Evolutionary conservation across 148 eudicot genomes (phyloP), one percentile per base, ranked within the genome.

Genomic region (Rhododendron mucronatum): DNA sequence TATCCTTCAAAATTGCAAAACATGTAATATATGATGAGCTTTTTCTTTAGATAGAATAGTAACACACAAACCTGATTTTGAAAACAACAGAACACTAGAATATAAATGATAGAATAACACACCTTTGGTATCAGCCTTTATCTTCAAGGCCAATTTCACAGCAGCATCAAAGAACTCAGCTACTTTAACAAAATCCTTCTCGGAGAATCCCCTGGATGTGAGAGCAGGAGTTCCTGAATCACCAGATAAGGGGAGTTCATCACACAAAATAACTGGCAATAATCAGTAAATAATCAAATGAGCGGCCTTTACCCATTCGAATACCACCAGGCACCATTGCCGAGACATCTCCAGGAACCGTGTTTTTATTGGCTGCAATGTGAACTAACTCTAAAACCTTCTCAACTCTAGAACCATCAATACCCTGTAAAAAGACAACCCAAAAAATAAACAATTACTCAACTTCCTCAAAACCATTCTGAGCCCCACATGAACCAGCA

Each of bases 301-400:
- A 76, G 51, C 57, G 30, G n/a, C 14, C 5, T 84, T 84, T 91
- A 97, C 99, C 99, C 99, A 97, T 97, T 77, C 99, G 90, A 88
- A 97, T 97, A 87, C 99, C 99, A 91, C 99, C 99, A 71, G 99
- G 99, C 83, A 97, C 98, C 99, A 96, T 96, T 86, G 99, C 99
- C 80, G 99, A 96, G 76, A 96, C 99, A 88, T 96, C 99, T 44
- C 99, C 99, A 89, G 99, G 99, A 86, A 97, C 99, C 12, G 99
- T 97, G 87, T 97, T 97, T 85, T 97, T 97, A 92, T 97, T 97
- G 80, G 99, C 98, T 76, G 99, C 99, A 89, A 97, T 97, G 80
- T 97, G 99, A 77, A 93, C 99, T 81, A 96, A 88, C 90, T 97
- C 99, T 88, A 97, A 88, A 81, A 97, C 96, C 90, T 97, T 97